phyloP scores from a whole-genome alignment of 148 eudicot genomes.

The Chenopodium formosanum region DNA sequence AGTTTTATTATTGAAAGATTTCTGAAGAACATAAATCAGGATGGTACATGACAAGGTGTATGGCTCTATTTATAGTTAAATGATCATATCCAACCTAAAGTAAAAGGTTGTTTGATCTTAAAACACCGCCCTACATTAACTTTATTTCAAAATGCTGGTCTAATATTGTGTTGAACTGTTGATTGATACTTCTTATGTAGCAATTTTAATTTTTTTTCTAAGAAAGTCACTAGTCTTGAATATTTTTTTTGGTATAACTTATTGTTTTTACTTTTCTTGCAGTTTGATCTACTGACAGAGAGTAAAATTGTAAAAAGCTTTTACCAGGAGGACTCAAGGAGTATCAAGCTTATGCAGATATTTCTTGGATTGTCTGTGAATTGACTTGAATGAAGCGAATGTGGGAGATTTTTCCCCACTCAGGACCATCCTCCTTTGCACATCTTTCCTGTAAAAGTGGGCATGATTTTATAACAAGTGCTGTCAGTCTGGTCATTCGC shows the following conservation, averaged over 20 bases:
- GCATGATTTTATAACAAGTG: constrained; percentile 7
- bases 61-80: not conserved
- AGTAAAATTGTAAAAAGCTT: not conserved
- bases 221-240: not conserved
- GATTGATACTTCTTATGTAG: not conserved
- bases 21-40: not conserved
- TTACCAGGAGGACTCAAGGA: not conserved
- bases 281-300: not conserved
- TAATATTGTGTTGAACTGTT: no score
- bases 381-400: constrained; percentile 12
- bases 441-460: constrained; percentile 22
- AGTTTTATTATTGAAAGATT: not conserved
- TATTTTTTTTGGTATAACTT: not conserved
- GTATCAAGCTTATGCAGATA: constrained; percentile 2
- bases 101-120: not conserved
- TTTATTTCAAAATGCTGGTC: not conserved
- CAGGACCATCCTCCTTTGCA: constrained; percentile 14
- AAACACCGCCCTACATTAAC: not conserved
- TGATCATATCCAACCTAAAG: not conserved
- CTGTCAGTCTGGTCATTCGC: constrained; percentile 4
- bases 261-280: not conserved
- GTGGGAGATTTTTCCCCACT: constrained; percentile 25
- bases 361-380: constrained; percentile 21
- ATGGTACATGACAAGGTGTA: no score
- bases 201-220: not conserved